Percentiles rank a stretch among this genome's conserved stretches.
Conservation (phyloP, 116 monocot genomes). For the Thalassia testudinum region DNA sequence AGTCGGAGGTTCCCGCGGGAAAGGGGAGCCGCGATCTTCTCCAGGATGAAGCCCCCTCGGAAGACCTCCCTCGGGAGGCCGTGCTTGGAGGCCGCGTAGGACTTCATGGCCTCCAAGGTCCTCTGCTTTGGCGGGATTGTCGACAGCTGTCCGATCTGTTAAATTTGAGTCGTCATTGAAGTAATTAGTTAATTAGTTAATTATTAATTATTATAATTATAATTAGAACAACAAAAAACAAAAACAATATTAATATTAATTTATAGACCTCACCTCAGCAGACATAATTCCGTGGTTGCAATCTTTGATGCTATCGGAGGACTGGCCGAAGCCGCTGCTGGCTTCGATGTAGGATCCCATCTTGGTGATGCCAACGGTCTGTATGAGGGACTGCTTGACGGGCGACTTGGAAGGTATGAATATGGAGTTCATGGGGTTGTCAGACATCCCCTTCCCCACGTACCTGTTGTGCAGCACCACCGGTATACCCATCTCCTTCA, state of each 20-base stretch:
- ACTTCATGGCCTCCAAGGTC: conserved; percentile 25
- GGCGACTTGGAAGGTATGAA: conserved; percentile 63
- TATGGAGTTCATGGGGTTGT: conserved; percentile 87
- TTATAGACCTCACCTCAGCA: conserved; percentile 20
- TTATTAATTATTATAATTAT: no score
- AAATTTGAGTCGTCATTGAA: no score
- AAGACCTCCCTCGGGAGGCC: conserved; percentile 59
- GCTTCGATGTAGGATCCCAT: conserved; percentile 75
- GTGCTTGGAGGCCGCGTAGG: conserved; percentile 25
- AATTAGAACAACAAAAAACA: no score
- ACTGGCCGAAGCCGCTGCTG: conserved; percentile 85
- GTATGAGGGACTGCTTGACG: conserved; percentile 69
- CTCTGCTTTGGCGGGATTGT: conserved; percentile 62
- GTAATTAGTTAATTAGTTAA: no score
- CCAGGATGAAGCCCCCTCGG: conserved; percentile 82
- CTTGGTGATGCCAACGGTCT: conserved; percentile 84
- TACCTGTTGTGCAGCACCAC: conserved; percentile 34
- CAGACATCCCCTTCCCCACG: conserved; percentile 62
- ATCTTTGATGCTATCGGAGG: conserved; percentile 63
- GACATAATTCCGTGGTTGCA: conserved; percentile 95
- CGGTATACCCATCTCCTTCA: conserved; percentile 34
- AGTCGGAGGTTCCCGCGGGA: conserved; percentile 58
- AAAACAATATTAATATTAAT: no score
- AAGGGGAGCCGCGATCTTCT: conserved; percentile 72
- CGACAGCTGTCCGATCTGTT: conserved; percentile 84